Percentiles rank a stretch among this genome's conserved stretches.
These are phyloP conservation scores for Camellia japonica DNA, from an alignment of 148 eudicot genomes.

Conservation along the genomic window DNA sequence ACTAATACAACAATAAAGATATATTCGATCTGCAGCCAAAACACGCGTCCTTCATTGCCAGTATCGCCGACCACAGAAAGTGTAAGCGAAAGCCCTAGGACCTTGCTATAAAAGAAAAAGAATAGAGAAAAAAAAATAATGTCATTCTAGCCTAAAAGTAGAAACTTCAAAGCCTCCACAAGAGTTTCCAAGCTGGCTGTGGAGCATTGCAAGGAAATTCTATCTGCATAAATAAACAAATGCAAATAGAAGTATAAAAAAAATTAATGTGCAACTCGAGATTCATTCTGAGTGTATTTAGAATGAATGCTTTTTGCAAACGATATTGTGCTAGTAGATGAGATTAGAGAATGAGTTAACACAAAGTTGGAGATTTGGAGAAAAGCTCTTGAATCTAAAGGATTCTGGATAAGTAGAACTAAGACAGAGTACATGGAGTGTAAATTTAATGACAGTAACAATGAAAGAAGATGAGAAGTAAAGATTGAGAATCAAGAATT, in stretches of 20 bases:
- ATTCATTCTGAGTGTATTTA: too few relatives aligned
- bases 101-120: neutral
- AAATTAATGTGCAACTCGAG: too few relatives aligned
- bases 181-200: conserved; percentile 23
- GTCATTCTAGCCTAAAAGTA: conserved; percentile 16
- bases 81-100: neutral
- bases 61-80: conserved; percentile 20
- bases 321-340: too few relatives aligned
- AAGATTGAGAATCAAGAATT: too few relatives aligned
- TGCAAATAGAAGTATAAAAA: neutral
- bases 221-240: neutral
- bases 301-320: too few relatives aligned
- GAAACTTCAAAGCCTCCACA: neutral
- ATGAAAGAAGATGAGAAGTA: too few relatives aligned
- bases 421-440: too few relatives aligned
- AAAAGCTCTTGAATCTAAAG: too few relatives aligned
- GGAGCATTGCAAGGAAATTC: conserved; percentile 26
- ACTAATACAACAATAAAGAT: neutral
- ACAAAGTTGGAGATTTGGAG: too few relatives aligned
- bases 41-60: conserved; percentile 10
- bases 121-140: neutral
- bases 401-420: too few relatives aligned
- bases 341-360: too few relatives aligned
- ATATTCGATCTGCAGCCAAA: conserved; percentile 5
- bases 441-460: too few relatives aligned